Evolutionary conservation across 2,329 filamentous ascomycete species (phyloP).

Genomic region (Fusarium verrucosum): DNA sequence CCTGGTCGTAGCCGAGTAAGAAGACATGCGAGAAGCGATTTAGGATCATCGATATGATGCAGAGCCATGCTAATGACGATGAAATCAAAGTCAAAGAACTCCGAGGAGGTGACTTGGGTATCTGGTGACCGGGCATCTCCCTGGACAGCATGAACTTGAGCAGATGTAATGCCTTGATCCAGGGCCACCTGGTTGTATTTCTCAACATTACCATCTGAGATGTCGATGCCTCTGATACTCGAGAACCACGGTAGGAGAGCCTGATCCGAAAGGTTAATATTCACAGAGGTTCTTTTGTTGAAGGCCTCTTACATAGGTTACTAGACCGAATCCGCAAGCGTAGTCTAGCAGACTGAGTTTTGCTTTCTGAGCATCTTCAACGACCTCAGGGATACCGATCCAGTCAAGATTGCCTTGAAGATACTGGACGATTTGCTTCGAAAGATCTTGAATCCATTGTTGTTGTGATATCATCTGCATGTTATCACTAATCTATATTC

Average conservation of each 20-base stretch:
- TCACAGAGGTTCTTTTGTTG: not conserved
- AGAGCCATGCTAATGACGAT: not conserved
- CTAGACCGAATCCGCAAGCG: not conserved
- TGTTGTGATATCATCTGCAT: not conserved
- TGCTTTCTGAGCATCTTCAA: not conserved
- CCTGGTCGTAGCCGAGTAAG: not conserved
- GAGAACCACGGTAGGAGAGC: not conserved
- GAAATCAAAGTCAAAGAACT: not conserved
- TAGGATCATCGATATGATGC: not conserved
- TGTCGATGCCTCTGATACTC: not conserved
- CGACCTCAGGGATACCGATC: not conserved
- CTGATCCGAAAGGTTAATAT: not conserved
- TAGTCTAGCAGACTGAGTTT: not conserved
- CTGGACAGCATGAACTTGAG: not conserved
- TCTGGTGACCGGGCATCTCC: not conserved
- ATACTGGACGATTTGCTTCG: not conserved
- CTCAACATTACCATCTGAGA: not conserved
- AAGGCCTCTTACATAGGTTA: not conserved
- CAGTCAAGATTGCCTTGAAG: not conserved
- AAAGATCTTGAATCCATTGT: not conserved
- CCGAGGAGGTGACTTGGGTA: not conserved
- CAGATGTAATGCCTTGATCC: not conserved
- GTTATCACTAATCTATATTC: not conserved
- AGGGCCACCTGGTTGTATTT: not conserved
- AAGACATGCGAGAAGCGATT: not conserved